These are phyloP conservation scores for Beauveria varroae DNA, from an alignment of 2,329 filamentous ascomycete genomes.

Conservation along the genomic window DNA sequence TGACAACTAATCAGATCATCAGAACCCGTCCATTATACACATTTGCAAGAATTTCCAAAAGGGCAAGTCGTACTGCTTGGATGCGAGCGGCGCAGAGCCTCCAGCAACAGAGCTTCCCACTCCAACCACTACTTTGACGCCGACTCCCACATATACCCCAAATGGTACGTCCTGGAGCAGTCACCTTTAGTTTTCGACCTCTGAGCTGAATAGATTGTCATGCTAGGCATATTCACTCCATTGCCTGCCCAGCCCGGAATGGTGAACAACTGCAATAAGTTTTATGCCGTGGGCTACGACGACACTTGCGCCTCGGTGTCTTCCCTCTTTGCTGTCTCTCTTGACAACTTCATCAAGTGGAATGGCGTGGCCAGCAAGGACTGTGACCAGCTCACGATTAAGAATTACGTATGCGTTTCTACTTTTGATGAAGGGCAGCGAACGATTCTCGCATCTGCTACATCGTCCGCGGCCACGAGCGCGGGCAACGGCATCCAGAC, in stretches of 20 bases:
- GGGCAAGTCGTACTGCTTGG: background rate
- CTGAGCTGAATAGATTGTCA: background rate
- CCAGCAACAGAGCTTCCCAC: background rate
- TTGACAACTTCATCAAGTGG: background rate
- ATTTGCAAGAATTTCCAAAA: background rate
- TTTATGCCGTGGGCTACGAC: background rate
- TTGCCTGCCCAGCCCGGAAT: no score
- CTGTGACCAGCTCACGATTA: background rate
- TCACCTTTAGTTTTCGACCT: background rate
- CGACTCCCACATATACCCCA: background rate
- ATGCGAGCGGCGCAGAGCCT: background rate
- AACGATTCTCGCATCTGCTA: background rate
- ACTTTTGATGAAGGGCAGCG: background rate
- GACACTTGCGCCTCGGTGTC: background rate
- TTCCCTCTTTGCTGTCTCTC: background rate
- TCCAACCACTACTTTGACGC: background rate
- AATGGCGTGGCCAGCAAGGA: background rate
- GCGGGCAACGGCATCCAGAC: background rate
- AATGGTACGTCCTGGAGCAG: background rate
- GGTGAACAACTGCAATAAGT: background rate
- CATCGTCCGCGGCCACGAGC: background rate
- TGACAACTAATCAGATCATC: background rate
- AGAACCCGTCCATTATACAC: background rate
- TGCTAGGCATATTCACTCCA: background rate
- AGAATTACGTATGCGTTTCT: background rate